Evolutionary conservation across 1,284 basidiomycete genomes (phyloP).

Genomic region (Sparassis latifolia): DNA sequence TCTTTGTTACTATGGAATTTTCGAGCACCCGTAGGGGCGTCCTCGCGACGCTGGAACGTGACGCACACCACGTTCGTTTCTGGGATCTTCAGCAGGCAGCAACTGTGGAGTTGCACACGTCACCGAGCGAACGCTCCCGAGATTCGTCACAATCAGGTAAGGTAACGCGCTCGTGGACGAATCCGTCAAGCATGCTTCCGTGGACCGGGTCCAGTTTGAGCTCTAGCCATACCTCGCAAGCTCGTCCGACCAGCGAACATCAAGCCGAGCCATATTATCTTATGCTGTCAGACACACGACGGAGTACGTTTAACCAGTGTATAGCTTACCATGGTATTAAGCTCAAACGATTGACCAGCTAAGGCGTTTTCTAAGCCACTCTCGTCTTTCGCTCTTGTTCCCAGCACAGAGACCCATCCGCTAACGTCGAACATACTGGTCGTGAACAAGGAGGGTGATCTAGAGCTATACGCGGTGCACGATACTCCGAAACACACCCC

Average conservation of each 20-base stretch:
- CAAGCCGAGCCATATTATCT: conserved; percentile 29
- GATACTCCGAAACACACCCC: conserved; percentile 59
- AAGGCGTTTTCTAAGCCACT: conserved; percentile 51
- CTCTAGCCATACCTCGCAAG: conserved; percentile 11
- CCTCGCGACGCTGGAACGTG: conserved; percentile 62
- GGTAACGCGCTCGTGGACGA: conserved; percentile 51
- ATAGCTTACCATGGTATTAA: neutral
- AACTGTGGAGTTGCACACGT: conserved; percentile 18
- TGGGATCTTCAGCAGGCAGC: conserved; percentile 62
- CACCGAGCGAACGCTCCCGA: conserved; percentile 29
- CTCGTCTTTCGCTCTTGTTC: conserved; percentile 61
- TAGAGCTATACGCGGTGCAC: conserved; percentile 58
- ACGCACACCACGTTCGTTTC: conserved; percentile 59
- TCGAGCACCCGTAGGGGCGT: conserved; percentile 60
- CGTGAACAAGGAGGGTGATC: conserved; percentile 63
- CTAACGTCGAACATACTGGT: conserved; percentile 61
- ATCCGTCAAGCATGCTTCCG: conserved; percentile 35
- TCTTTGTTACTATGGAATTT: conserved; percentile 52
- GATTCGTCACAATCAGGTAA: conserved; percentile 33
- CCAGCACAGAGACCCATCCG: conserved; percentile 30
- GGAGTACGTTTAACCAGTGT: conserved; percentile 39
- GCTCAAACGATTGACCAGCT: conserved; percentile 32
- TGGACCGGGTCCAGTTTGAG: conserved; percentile 37
- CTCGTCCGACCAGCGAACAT: conserved; percentile 14
- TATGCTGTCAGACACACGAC: conserved; percentile 56